Evolutionary conservation across 1,284 basidiomycete genomes (phyloP), one percentile per base, ranked within the genome.

Genomic region (Boletus smithii): DNA sequence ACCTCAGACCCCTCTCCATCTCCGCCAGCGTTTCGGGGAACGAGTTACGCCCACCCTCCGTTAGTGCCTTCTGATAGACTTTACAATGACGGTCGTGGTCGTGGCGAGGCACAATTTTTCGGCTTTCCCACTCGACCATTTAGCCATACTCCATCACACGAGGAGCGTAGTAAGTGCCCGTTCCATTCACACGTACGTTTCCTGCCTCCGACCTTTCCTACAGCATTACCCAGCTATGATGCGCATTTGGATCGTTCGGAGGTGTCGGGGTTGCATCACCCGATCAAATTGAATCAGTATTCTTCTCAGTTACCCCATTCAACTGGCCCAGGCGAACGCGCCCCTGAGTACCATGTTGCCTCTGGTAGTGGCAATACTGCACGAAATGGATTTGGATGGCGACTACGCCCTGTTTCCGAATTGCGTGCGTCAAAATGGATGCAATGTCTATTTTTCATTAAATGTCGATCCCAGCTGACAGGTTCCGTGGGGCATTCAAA

Each of bases 401-500:
- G 68, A n/a, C 64, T 89, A n/a, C 76, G 76, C 11, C 82, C 85
- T 14, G 79, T 88, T 8, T 85, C 85, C 2, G 76, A 81, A 31
- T 73, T 91, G 46, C 82, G 88, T 90, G 53, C 55, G 83, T 69
- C 3, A n/a, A n/a, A 26, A 17, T 34, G 16, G 8, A 18, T 47
- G 3, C 26, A 37, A 27, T 17, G 1, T 22, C 13, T 6, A 3
- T 42, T 27, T 42, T 4, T 22, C 20, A 22, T 42, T 43, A 7
- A 49, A 36, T 9, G 14, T 46, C 38, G 8, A 37, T 36, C 13
- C 8, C 56, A 95, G 93, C 91, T 42, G 89, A 94, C 56, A 74
- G 83, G 17, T 94, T 88, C 65, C 80, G 88, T 8, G 70, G 75
- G 0, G 70, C 93, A 1, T 97, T 95, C 77, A 86, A 85, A 57